Base-by-base conservation (phyloP, 2,329 filamentous ascomycete genomes). In the Ascocoryne sarcoides region DNA sequence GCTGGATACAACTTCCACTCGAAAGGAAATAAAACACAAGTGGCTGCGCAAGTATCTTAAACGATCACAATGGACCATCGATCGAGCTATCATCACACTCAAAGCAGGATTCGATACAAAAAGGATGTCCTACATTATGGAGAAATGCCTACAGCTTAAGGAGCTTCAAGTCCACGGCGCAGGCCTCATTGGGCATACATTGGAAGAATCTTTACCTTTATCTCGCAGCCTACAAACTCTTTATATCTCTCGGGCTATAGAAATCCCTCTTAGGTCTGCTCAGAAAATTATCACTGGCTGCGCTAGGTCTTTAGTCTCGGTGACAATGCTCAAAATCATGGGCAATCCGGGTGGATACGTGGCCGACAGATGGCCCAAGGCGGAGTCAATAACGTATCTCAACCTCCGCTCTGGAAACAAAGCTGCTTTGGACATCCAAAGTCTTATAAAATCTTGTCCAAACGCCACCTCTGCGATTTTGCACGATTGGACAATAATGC, bases 1-100 rank as follows among this genome's bases (percentile, higher is more conserved):
- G 3, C 34, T 60, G 4, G 57, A 60, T 43, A 57, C 51, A 3
- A 51, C 44, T 3, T 23, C 34, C 28, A 40, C 45, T 17, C 36
- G 34, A 33, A 52, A 37, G 32, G 8, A 32, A 0, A 42, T 58
- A 17, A 49, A 36, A 12, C 35, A 47, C 18, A 52, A 43, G 12
- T 49, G 55, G 3, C 20, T 60, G n/a, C 52, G 41, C 34, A 42
- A 44, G 14, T 43, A 54, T 39, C 37, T 58, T 1, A 50, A 37
- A 28, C 51, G 57, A 18, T 56, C 57, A 14, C 52, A 57, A 10
- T 59, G 53, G 10, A 55, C 51, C 1, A 17, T 59, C 7, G 43
- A 54, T 7, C 43, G 32, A 32, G 58, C 53, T 10, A 40, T 46
- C 5, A 47, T 59, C 20, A 49, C 44, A 5, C 26, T 47, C 32